Conservation (phyloP, 176 grass and related monocot species). For the Dactylis glomerata region DNA sequence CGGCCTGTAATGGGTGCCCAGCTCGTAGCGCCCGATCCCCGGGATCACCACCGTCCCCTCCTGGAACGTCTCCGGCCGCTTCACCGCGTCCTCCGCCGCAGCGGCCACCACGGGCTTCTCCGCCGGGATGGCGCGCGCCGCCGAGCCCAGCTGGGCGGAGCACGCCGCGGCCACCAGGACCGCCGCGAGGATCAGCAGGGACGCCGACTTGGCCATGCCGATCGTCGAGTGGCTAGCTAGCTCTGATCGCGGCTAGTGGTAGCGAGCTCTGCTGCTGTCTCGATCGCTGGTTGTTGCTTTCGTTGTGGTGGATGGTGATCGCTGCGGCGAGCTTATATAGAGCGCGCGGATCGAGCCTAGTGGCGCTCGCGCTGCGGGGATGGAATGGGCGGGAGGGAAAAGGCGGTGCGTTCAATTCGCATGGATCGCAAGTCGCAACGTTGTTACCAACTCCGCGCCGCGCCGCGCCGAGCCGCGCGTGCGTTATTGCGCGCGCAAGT, state of each 20-base stretch:
- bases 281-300: not conserved
- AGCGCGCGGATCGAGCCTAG: not conserved
- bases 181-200: constrained; percentile 33
- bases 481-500: not conserved
- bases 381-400: constrained; percentile 17
- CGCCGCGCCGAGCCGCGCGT: not conserved
- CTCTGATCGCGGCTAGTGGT: not conserved
- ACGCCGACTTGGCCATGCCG: not conserved
- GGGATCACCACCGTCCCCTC: constrained; percentile 63
- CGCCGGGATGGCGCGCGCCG: constrained; percentile 39
- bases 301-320: constrained; percentile 18
- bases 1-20: constrained; percentile 42
- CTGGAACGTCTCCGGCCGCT: constrained; percentile 35
- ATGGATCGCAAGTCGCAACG: not conserved
- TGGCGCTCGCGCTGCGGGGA: not conserved
- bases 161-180: constrained; percentile 34
- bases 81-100: constrained; percentile 14
- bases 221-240: not conserved
- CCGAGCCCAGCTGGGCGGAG: constrained; percentile 23
- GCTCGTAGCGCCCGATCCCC: constrained; percentile 43
- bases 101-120: not conserved
- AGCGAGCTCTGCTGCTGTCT: not conserved
- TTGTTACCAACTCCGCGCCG: not conserved
- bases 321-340: constrained; percentile 41
- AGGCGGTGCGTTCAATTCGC: constrained; percentile 57